phyloP scores from a whole-genome alignment of 148 eudicot species.

The Pharnaceum exiguum region DNA sequence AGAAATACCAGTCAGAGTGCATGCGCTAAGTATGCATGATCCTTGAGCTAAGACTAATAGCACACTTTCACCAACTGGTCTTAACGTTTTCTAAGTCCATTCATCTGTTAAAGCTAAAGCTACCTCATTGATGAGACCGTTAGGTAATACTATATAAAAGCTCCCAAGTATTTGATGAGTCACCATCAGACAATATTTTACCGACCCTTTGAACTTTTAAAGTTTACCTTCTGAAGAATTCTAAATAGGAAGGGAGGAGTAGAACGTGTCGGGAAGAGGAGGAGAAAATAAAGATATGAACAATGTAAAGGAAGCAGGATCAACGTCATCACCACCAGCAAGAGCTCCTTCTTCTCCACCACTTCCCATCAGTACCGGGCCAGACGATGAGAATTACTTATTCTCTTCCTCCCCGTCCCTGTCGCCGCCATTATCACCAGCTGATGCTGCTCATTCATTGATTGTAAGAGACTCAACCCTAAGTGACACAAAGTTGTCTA shows the following conservation, averaged over 20 bases:
- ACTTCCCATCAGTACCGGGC: constrained; percentile 29
- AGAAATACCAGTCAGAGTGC: no score
- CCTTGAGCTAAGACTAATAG: no score
- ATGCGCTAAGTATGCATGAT: no score
- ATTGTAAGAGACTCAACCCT: constrained; percentile 7
- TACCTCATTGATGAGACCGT: constrained; percentile 11
- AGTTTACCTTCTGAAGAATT: constrained; percentile 13
- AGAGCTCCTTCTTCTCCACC: constrained; percentile 9
- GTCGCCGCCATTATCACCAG: constrained; percentile 15
- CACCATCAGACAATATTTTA: neutral
- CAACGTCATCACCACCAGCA: neutral
- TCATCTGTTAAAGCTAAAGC: neutral
- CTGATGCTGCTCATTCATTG: constrained; percentile 1
- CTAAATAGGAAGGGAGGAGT: neutral
- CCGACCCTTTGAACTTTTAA: constrained; percentile 11
- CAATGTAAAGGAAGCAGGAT: constrained; percentile 8
- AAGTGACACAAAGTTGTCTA: neutral
- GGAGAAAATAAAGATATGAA: constrained; percentile 14
- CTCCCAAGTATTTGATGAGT: neutral
- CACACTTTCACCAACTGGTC: constrained; percentile 9
- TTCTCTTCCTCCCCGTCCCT: constrained; percentile 11
- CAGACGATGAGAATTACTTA: constrained; percentile 16
- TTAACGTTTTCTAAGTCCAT: neutral
- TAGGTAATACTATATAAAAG: constrained; percentile 14
- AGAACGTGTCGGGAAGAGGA: neutral